phyloP scores from a whole-genome alignment of 331 rosid species.

The Quercus phellos region DNA sequence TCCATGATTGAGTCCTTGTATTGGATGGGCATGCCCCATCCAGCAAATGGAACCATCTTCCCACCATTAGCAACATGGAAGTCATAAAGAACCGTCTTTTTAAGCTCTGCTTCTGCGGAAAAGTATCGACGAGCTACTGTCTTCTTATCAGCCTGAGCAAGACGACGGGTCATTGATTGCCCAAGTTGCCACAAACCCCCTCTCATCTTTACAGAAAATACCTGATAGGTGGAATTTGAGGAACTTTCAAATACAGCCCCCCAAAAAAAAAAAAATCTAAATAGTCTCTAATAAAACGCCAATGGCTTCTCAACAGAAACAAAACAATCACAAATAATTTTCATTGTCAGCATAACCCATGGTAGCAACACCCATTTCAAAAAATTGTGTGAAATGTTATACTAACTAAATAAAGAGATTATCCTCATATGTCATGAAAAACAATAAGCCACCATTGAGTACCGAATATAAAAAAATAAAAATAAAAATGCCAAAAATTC shows the following conservation, averaged over 20 bases:
- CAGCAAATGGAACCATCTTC: constrained; percentile 99
- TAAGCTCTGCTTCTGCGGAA: constrained; percentile 73
- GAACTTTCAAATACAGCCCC: neutral
- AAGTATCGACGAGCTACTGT: constrained; percentile 61
- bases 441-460: neutral
- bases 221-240: constrained; percentile 14
- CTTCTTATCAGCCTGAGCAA: constrained; percentile 78
- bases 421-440: neutral
- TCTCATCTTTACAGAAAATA: constrained; percentile 51
- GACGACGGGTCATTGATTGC: constrained; percentile 78
- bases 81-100: constrained; percentile 78
- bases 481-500: neutral
- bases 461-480: neutral
- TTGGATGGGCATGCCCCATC: constrained; percentile 99
- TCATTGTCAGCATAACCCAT: constrained; percentile 8
- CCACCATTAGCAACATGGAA: constrained; percentile 92
- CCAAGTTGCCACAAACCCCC: constrained; percentile 93
- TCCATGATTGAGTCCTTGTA: constrained; percentile 94
- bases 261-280: neutral
- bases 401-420: neutral
- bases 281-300: neutral
- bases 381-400: neutral
- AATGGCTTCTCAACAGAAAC: neutral
- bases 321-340: neutral
- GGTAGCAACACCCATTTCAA: neutral